Conservation (phyloP, 2,329 filamentous ascomycete genomes). For the Colletotrichum chrysophilum region DNA sequence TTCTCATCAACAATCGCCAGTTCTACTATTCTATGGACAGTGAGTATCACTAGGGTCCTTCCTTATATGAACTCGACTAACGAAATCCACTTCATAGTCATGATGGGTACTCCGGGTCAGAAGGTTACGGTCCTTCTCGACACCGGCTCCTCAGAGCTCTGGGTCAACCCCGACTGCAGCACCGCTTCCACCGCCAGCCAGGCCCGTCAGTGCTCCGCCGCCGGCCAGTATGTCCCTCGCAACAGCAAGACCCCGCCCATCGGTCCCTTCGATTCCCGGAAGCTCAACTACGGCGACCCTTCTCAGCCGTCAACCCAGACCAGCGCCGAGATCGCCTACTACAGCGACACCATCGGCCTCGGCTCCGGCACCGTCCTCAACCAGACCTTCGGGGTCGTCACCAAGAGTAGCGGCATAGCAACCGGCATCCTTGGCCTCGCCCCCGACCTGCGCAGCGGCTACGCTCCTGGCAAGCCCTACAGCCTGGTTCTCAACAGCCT, state of each 20-base stretch:
- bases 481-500: constrained; percentile 59
- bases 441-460: constrained; percentile 44
- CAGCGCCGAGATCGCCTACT: constrained; percentile 48
- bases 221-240: constrained; percentile 49
- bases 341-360: constrained; percentile 49
- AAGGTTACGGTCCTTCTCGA: constrained; percentile 52
- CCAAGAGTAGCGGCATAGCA: constrained; percentile 49
- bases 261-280: constrained; percentile 40
- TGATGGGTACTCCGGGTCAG: constrained; percentile 47
- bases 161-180: constrained; percentile 57
- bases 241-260: constrained; percentile 43
- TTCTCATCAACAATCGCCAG: constrained; percentile 38
- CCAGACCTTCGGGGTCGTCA: constrained; percentile 57
- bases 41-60: constrained; percentile 26
- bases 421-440: constrained; percentile 59
- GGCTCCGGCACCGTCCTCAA: constrained; percentile 41
- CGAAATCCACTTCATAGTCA: constrained; percentile 34
- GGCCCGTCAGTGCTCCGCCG: constrained; percentile 40
- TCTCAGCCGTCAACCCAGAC: constrained; percentile 39
- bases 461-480: constrained; percentile 46
- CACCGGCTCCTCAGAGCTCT: constrained; percentile 59
- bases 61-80: not conserved
- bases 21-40: constrained; percentile 44
- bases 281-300: constrained; percentile 45
- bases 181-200: constrained; percentile 39